These are phyloP conservation scores for Podila minutissima DNA, from an alignment of 192 early-diverging fungal species.

Conservation along the genomic window DNA sequence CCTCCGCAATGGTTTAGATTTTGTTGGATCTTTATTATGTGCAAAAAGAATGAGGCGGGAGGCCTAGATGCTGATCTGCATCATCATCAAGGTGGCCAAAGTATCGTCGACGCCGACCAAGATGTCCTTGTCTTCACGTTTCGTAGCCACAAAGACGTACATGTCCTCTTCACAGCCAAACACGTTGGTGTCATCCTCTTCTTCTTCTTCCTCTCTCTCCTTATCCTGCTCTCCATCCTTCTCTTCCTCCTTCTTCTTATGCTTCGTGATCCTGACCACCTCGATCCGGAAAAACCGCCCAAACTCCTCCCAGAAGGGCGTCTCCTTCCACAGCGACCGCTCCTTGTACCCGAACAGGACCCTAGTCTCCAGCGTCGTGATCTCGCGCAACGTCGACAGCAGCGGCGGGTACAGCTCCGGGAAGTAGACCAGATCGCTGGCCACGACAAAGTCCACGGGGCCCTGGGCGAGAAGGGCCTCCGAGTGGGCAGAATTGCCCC, in stretches of 20 bases:
- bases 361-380: conserved; percentile 42
- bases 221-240: neutral
- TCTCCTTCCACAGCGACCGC: conserved; percentile 58
- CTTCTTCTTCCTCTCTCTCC: conserved; percentile 3
- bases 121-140: conserved; percentile 44
- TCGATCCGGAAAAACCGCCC: conserved; percentile 62
- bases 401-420: conserved; percentile 56
- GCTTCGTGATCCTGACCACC: conserved; percentile 38
- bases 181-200: conserved; percentile 8
- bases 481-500: conserved; percentile 56
- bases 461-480: conserved; percentile 11
- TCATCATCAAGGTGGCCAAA: conserved; percentile 56
- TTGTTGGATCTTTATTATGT: neutral
- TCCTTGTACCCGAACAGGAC: conserved; percentile 64
- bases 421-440: conserved; percentile 63
- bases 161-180: conserved; percentile 55
- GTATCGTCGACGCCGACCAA: conserved; percentile 57
- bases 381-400: conserved; percentile 50
- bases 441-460: conserved; percentile 54
- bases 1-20: neutral
- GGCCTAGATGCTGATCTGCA: conserved; percentile 41
- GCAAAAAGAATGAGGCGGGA: neutral
- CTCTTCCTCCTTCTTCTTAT: neutral
- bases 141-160: conserved; percentile 52
- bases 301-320: conserved; percentile 63